Base-by-base conservation (phyloP, 2,329 filamentous ascomycete species). In the Xylaria sp. region DNA sequence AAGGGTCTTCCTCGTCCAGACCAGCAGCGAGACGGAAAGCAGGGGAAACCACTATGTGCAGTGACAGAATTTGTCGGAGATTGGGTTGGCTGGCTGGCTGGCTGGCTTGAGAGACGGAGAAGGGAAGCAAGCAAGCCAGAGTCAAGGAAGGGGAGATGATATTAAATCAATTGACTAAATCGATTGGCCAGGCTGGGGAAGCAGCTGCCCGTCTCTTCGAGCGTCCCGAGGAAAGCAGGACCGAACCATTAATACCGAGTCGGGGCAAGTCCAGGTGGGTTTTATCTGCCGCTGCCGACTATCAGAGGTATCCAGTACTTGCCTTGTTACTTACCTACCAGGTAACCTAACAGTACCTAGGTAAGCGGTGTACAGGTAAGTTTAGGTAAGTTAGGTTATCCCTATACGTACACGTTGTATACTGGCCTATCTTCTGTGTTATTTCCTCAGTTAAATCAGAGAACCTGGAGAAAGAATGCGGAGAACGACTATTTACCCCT, bases 161-260 rank as follows among this genome's bases (percentile, higher is more conserved):
- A 40, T 43, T 25, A 53, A 33, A 21, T 37, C 59, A 65, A 65
- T 65, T 63, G 51, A 54, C 42, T 40, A 40, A 45, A 25, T 35
- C 35, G 15, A 65, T 65, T 65, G 54, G 54, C 23, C 42, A 49
- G 56, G 28, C 56, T 56, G 55, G 60, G 59, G 53, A 8, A 60
- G 35, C 57, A 57, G 28, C 57, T 52, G 57, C 57, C 25, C n/a
- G n/a, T n/a, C n/a, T n/a, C n/a, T n/a, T 56, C n/a, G 15, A 51
- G 33, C 19, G 11, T 23, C 5, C 28, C 28, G 28, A 31, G 28
- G 28, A 9, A 43, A 23, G 9, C 51, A 49, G 35, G 42, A 37
- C 35, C 50, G 37, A 56, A 33, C n/a, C 31, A 33, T 1, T 3
- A 43, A 3, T 8, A 12, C 23, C n/a, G n/a, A n/a, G n/a, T n/a